Base-by-base conservation (phyloP, 2,329 filamentous ascomycete species). In the Sclerotiophoma versabilis region DNA sequence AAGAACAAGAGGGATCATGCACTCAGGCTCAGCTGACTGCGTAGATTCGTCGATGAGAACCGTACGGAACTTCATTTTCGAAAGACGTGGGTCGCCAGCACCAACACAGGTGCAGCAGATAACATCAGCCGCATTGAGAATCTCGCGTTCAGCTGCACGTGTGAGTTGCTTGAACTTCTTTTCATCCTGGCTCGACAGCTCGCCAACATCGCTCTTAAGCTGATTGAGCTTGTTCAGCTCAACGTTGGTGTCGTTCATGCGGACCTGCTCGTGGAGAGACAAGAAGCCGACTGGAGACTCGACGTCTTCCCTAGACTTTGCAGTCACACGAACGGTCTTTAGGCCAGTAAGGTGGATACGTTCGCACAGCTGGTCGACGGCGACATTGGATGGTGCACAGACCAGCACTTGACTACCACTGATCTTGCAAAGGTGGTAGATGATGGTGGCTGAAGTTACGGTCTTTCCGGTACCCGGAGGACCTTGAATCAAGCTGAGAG, bases 41-140 rank as follows among this genome's bases (percentile, higher is more conserved):
- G 95, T 99, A 36, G 93, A 98, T 77, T 99, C 95, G 71, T 99
- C 95, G 63, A 99, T 98, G 33, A 99, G 82, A 17, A 99, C 95
- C 60, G 96, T 99, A 60, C 95, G 88, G 81, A 99, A 99, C 77
- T 97, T 97, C 84, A 97, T 92, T 80, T 98, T 98, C 43, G 93
- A 87, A 47, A 99, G 85, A 63, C 95, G 90, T 54, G 95, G 95
- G 73, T 99, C 95, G 56, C 95, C 95, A 30, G 95, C 95, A 76
- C 95, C 95, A 68, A 99, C 95, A 65, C 95, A 99, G 58, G 95
- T 99, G 77, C 95, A 99, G 82, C 95, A 99, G 60, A 99, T 96
- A 46, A 99, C 95, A 76, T 99, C 95, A 12, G 95, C 95, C 64
- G 96, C 97, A 70, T 84, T 91, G 46, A 99, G 82, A 57, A 99